Base-by-base conservation (phyloP, 2,329 filamentous ascomycete species). In the Paraphaeosphaeria sporulosa region DNA sequence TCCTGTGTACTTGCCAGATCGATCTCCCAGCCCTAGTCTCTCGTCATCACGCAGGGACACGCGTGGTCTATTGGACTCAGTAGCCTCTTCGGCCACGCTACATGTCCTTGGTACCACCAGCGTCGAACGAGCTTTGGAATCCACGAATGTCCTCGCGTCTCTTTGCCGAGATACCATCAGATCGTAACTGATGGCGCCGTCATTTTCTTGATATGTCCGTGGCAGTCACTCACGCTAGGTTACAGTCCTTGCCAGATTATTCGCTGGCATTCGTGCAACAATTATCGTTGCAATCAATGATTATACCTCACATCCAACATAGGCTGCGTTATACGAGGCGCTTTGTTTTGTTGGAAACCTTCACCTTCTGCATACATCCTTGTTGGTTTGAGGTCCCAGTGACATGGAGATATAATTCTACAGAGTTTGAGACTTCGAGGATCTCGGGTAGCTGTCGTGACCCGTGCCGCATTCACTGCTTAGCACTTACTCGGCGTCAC, bases 381-480 rank as follows among this genome's bases (percentile, higher is more conserved):
- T 19, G n/a, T 32, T 34, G 2, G n/a, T 27, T 32, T 17, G 42
- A 40, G 43, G 54, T 9, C 25, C 50, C 30, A 57, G n/a, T 15
- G 8, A 2, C 10, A 13, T 46, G 52, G 42, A 19, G 23, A 32
- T 8, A 25, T 12, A n/a, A 23, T 55, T n/a, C 42, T 19, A 46
- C 42, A 27, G 21, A 25, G 23, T 25, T 53, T 46, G 61, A 46
- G 19, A n/a, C n/a, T n/a, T 17, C 19, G 25, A 25, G 23, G 21
- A 25, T 19, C 21, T 54, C 57, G 61, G 57, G 47, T 62, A 43
- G 43, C 58, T 64, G 65, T 57, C 38, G 61, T 63, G 55, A 43
- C 19, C 55, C 42, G 63, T 65, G 52, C 53, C 58, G 63, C 61
- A 34, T 36, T 55, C 58, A 59, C 53, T 53, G 58, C 53, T 61